A percentile compares a stretch with the other conserved stretches of the same genome.
Conservation (phyloP, 306 rosid genomes). For the Prosopis cineraria region DNA sequence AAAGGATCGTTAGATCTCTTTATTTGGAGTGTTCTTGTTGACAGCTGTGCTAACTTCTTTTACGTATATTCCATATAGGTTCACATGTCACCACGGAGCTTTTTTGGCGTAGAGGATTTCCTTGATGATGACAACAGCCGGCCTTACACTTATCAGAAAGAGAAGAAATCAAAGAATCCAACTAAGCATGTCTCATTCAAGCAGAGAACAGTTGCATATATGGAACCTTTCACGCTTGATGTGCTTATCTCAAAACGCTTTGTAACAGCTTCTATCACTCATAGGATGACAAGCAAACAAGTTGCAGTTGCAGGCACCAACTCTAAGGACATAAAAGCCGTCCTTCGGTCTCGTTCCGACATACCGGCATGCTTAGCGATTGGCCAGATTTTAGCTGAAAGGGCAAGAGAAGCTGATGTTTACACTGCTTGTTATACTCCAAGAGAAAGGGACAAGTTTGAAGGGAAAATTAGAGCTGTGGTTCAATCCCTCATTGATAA, state of each 20-base stretch:
- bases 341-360: slow-evolving; percentile 78
- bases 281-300: slow-evolving; percentile 86
- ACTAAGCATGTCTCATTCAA: slow-evolving; percentile 81
- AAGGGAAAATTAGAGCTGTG: slow-evolving; percentile 96
- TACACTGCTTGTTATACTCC: slow-evolving; percentile 85
- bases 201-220: slow-evolving; percentile 84
- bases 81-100: slow-evolving; percentile 78
- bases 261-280: slow-evolving; percentile 91
- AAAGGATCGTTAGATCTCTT: background rate
- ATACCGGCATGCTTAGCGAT: slow-evolving; percentile 90
- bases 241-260: slow-evolving; percentile 94
- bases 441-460: slow-evolving; percentile 89
- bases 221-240: slow-evolving; percentile 94
- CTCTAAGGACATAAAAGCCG: slow-evolving; percentile 94
- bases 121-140: slow-evolving; percentile 82
- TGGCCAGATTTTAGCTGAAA: slow-evolving; percentile 76
- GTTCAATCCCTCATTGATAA: slow-evolving; percentile 93
- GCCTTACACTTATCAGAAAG: slow-evolving; percentile 88
- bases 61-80: slow-evolving; percentile 45
- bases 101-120: slow-evolving; percentile 93
- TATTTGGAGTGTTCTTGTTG: background rate
- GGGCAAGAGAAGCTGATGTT: slow-evolving; percentile 95
- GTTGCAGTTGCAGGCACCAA: slow-evolving; percentile 98
- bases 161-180: slow-evolving; percentile 87
- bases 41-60: background rate